Evolutionary conservation across 768 basidiomycete species (phyloP).

Genomic region (Phaffia tasmanica): DNA sequence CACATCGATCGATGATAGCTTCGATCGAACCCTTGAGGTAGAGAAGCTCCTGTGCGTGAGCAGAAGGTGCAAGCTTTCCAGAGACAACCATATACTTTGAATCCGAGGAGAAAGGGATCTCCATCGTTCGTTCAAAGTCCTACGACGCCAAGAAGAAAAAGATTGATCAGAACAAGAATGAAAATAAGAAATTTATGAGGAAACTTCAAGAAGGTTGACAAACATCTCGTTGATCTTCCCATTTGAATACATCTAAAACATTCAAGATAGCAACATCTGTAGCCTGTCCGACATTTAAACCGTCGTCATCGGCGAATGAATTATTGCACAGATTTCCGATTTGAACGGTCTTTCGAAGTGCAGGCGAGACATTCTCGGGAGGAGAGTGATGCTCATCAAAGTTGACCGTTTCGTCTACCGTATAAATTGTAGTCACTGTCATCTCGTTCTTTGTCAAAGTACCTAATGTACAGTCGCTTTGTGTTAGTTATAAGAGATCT

Average conservation of each 20-base stretch:
- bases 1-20: constrained; percentile 70
- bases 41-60: constrained; percentile 55
- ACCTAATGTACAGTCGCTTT: constrained; percentile 40
- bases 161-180: constrained; percentile 39
- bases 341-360: constrained; percentile 62
- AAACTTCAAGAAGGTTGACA: constrained; percentile 9
- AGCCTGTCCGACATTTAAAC: constrained; percentile 68
- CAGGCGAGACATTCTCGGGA: constrained; percentile 46
- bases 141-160: constrained; percentile 38
- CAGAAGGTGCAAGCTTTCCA: constrained; percentile 49
- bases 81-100: constrained; percentile 86
- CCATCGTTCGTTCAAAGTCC: constrained; percentile 44
- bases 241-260: constrained; percentile 54
- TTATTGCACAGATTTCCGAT: constrained; percentile 87
- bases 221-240: constrained; percentile 58
- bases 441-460: constrained; percentile 94
- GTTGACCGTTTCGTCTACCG: constrained; percentile 66
- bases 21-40: constrained; percentile 92
- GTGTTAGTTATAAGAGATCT: constrained; percentile 5
- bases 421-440: constrained; percentile 78
- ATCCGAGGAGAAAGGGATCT: constrained; percentile 86
- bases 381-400: constrained; percentile 46
- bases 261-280: constrained; percentile 89
- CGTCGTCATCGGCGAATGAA: constrained; percentile 62
- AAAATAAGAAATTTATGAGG: background rate